A percentile compares a stretch with the other conserved stretches of the same genome.
Conservation (phyloP, 306 rosid species). For the Mucuna pruriens region DNA sequence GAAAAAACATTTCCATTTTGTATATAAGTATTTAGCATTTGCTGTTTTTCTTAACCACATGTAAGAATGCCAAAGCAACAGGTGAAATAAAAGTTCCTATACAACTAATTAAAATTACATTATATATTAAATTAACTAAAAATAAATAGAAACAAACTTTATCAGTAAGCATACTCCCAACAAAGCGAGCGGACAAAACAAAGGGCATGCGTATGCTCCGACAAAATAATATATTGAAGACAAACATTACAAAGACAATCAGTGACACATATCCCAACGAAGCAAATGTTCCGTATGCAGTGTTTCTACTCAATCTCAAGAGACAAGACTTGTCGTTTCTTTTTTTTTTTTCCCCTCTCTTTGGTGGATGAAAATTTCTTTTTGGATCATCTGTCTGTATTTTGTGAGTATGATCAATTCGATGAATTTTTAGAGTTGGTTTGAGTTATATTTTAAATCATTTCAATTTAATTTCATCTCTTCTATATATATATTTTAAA, state of each 20-base stretch:
- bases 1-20: too few species aligned
- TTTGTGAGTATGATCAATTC: too few species aligned
- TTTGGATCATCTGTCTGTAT: neutral
- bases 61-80: too few species aligned
- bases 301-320: neutral
- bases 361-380: neutral
- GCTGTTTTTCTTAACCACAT: too few species aligned
- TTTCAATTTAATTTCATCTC: too few species aligned
- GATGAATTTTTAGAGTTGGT: too few species aligned
- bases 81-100: too few species aligned
- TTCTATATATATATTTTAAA: too few species aligned
- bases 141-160: neutral
- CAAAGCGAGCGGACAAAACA: neutral
- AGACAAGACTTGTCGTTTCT: neutral
- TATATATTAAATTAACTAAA: neutral
- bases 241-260: neutral
- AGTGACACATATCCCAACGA: conserved; percentile 7
- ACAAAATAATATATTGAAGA: neutral
- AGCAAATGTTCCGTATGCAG: neutral
- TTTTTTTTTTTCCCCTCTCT: neutral
- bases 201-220: conserved; percentile 26
- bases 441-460: too few species aligned
- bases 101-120: neutral
- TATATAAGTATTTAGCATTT: too few species aligned
- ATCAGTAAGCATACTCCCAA: neutral